phyloP scores from a whole-genome alignment of 202 grass and related monocot genomes.

The Schoenoplectus tabernaemontani region DNA sequence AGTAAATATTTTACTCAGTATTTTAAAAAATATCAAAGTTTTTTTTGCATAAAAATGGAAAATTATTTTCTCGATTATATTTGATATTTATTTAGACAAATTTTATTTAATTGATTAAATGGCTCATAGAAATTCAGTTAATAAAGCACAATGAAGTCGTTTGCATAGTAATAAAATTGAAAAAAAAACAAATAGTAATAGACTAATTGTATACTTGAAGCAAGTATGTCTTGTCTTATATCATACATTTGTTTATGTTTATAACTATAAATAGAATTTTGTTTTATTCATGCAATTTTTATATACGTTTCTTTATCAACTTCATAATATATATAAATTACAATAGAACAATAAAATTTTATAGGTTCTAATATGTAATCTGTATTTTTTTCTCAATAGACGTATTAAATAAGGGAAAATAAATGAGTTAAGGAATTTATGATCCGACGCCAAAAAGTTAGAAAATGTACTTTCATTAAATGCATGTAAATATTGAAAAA shows the following conservation, averaged over 20 bases:
- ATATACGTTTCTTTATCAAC: not conserved
- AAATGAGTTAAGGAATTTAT: not conserved
- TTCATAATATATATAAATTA: not conserved
- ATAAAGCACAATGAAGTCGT: not conserved
- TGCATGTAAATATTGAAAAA: not conserved
- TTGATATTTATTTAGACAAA: not conserved
- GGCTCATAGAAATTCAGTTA: not conserved
- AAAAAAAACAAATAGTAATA: not conserved
- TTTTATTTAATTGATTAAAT: not conserved
- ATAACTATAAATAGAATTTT: not conserved
- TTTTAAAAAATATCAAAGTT: too few relatives aligned
- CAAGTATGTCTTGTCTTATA: not conserved
- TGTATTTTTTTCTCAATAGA: not conserved
- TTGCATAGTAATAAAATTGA: not conserved
- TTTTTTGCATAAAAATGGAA: not conserved
- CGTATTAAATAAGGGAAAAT: not conserved
- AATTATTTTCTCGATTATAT: not conserved
- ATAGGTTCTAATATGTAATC: not conserved
- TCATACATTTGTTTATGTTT: too few relatives aligned
- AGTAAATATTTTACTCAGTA: too few relatives aligned
- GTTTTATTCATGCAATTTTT: not conserved
- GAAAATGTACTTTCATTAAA: not conserved
- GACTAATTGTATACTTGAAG: not conserved
- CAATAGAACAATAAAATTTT: not conserved
- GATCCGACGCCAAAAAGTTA: not conserved